A percentile compares a stretch with the other conserved stretches of the same genome.
These are phyloP conservation scores for Picochlorum sp. DNA, from an alignment of 139 green algal genomes.

Conservation along the genomic window DNA sequence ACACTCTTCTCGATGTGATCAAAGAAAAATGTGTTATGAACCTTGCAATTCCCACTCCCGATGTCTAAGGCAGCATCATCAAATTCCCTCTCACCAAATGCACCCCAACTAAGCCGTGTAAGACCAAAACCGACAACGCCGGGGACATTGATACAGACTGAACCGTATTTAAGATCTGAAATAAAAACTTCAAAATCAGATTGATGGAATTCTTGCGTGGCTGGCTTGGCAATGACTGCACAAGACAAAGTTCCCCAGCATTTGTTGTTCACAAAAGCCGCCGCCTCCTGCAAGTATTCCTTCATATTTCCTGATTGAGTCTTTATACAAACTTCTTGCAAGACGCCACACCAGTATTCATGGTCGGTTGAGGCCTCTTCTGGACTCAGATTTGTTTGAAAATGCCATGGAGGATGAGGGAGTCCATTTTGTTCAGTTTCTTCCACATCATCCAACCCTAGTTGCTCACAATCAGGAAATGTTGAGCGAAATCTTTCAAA, in stretches of 20 bases:
- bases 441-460: conserved; percentile 12
- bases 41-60: conserved; percentile 50
- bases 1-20: conserved; percentile 73
- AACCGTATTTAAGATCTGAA: conserved; percentile 56
- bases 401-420: conserved; percentile 24
- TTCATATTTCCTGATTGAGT: conserved; percentile 18
- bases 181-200: conserved; percentile 38
- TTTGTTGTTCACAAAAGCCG: conserved; percentile 50
- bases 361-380: conserved; percentile 25
- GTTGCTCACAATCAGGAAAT: conserved; percentile 24
- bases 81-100: conserved; percentile 33
- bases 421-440: conserved; percentile 6
- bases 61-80: conserved; percentile 36
- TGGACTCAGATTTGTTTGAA: conserved; percentile 29
- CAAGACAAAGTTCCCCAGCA: conserved; percentile 60
- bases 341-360: conserved; percentile 69
- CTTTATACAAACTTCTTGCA: conserved; percentile 63
- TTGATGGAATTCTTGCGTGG: conserved; percentile 16
- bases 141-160: conserved; percentile 54
- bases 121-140: conserved; percentile 35
- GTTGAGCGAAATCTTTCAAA: conserved; percentile 15
- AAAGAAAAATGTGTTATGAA: conserved; percentile 74
- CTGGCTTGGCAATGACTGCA: conserved; percentile 39
- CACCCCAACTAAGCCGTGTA: conserved; percentile 54
- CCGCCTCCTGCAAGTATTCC: conserved; percentile 41